Base-by-base conservation (phyloP, 495 filamentous ascomycete genomes). In the Xylaria flabelliformis region DNA sequence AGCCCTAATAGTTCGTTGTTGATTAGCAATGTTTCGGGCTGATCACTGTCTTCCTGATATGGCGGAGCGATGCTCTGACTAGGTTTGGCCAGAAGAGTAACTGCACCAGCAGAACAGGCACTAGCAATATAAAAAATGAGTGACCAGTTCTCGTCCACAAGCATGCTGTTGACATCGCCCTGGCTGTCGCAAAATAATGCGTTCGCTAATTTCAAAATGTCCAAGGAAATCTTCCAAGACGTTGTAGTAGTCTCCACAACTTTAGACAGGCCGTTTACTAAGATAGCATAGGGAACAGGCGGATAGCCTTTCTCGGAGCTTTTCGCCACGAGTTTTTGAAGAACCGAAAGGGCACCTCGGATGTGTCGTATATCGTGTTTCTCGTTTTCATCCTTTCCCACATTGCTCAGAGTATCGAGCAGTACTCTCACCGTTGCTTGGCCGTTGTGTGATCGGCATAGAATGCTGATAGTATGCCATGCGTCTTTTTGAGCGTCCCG, bases 381-480 rank as follows among this genome's bases (percentile, higher is more conserved):
- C 69, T 86, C 88, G 58, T 80, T 80, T 17, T 79, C 74, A 59
- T 86, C 83, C 44, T 81, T 78, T 17, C 84, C 80, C 64, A 86
- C 83, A 41, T 85, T 85, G 67, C 86, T 80, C 67, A 94, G 75
- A 48, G 92, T 90, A 67, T 88, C 85, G 67, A 92, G 83, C 13
- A 95, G 80, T 24, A 89, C 86, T 67, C 86, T 83, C 36, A 93
- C 84, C 72, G 91, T 91, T 53, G 90, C 89, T 65, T 89, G 88
- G 41, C 93, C 92, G 72, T 93, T 88, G 73, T 94, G 92, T 4
- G 94, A 97, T 75, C 88, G 91, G 74, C 91, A 92, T 9, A 97
- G 82, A 77, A 92, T 94, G 76, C 88, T 86, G 46, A 96, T 87
- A 21, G 91, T 90, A 62, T 90, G 88, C 86, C 94, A 97, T 7